Conservation (phyloP, 495 filamentous ascomycete species). For the Lophiostoma macrostomum region DNA sequence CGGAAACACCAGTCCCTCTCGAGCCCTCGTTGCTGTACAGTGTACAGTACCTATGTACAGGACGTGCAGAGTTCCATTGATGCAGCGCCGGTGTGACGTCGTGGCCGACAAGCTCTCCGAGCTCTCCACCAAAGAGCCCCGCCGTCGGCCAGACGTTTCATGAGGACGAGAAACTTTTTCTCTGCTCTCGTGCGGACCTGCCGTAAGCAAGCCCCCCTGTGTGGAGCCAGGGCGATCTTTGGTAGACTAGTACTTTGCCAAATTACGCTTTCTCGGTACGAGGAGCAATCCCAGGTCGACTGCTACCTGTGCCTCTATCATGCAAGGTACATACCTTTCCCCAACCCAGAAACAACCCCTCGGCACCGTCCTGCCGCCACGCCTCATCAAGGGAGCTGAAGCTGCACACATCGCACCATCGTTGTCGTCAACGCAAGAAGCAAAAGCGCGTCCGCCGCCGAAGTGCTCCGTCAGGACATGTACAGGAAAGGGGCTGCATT, state of each 20-base stretch:
- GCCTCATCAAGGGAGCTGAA: slow-evolving; percentile 6
- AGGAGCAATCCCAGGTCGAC: background rate
- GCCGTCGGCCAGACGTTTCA: background rate
- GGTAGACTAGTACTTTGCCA: slow-evolving; percentile 14
- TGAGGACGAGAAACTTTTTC: background rate
- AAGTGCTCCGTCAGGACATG: no score
- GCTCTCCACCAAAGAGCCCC: background rate
- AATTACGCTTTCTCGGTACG: slow-evolving; percentile 20
- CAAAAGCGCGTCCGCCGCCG: no score
- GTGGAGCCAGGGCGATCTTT: slow-evolving; percentile 4
- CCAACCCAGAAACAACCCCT: background rate
- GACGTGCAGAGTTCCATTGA: no score
- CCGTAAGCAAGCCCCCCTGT: background rate
- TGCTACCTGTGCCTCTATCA: slow-evolving; percentile 7
- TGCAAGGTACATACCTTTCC: slow-evolving; percentile 17
- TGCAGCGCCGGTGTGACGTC: no score
- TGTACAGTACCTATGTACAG: background rate
- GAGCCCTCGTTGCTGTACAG: background rate
- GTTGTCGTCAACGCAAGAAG: slow-evolving; percentile 6
- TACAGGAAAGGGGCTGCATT: no score
- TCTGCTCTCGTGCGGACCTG: slow-evolving; percentile 11
- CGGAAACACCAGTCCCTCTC: background rate
- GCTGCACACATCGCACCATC: background rate
- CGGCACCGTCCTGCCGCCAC: background rate
- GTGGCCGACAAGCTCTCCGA: no score